These are phyloP conservation scores for Trichoderma sp. DNA, from an alignment of 2,329 filamentous ascomycete species.

Conservation along the genomic window DNA sequence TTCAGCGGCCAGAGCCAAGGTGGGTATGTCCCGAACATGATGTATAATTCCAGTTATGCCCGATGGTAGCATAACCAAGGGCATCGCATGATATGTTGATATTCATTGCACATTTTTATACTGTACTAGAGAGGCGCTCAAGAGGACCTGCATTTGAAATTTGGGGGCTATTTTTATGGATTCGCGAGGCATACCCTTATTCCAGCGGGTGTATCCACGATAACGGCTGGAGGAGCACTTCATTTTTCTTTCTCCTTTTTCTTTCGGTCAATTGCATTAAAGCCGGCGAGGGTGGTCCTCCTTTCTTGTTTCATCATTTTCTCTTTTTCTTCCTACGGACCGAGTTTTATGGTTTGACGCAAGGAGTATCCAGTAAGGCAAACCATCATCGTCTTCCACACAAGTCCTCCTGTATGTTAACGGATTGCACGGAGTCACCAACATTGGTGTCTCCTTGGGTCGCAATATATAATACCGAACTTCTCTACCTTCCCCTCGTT, in stretches of 20 bases:
- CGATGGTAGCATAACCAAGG: slow-evolving; percentile 58
- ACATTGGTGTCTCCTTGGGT: slow-evolving; percentile 39
- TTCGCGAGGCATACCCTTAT: slow-evolving; percentile 35
- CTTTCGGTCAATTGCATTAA: slow-evolving; percentile 28
- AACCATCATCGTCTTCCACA: slow-evolving; percentile 71
- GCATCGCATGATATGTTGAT: slow-evolving; percentile 7
- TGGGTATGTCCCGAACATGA: slow-evolving; percentile 89
- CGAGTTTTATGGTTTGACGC: slow-evolving; percentile 15
- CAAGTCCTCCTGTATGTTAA: slow-evolving; percentile 65
- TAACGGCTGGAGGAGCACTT: slow-evolving; percentile 32
- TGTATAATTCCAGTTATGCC: slow-evolving; percentile 73
- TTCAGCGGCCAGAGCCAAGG: slow-evolving; percentile 89
- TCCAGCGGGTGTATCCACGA: slow-evolving; percentile 35
- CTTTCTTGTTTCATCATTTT: slow-evolving; percentile 23
- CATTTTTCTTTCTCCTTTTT: slow-evolving; percentile 28
- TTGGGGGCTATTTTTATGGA: slow-evolving; percentile 30
- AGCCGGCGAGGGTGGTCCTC: slow-evolving; percentile 24
- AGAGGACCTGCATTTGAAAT: slow-evolving; percentile 25
- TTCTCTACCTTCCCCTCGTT: slow-evolving; percentile 37
- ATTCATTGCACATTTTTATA: slow-evolving; percentile 20
- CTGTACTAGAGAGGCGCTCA: slow-evolving; percentile 27
- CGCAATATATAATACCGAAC: slow-evolving; percentile 47
- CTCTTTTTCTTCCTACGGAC: slow-evolving; percentile 1
- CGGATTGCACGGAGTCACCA: slow-evolving; percentile 38
- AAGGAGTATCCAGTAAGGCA: slow-evolving; percentile 53